These are phyloP conservation scores for Penicillium roqueforti DNA, from an alignment of 495 filamentous ascomycete species.

Conservation along the genomic window DNA sequence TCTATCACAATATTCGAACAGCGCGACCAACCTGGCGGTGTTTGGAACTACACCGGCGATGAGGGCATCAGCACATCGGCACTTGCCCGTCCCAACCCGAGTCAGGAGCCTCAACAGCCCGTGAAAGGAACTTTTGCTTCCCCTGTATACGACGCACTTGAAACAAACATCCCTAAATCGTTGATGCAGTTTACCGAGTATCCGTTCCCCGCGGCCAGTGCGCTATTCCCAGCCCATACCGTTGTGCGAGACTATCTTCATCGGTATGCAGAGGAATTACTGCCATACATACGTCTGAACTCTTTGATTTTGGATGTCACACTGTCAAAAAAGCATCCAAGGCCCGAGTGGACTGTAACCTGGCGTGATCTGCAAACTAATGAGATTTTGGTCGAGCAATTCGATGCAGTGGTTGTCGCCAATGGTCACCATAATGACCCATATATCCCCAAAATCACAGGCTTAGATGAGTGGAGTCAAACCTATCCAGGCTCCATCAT, in stretches of 20 bases:
- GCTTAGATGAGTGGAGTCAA: conserved; percentile 6
- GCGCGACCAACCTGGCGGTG: conserved; percentile 61
- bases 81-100: background rate
- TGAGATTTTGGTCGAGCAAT: background rate
- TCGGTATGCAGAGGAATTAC: conserved; percentile 9
- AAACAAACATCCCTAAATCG: conserved; percentile 12
- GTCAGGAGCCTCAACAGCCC: background rate
- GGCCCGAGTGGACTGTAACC: conserved; percentile 5
- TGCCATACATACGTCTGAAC: background rate
- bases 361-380: conserved; percentile 6
- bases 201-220: conserved; percentile 1
- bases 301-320: conserved; percentile 3
- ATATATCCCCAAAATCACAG: conserved; percentile 6
- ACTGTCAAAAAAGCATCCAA: background rate
- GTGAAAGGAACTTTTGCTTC: conserved; percentile 9
- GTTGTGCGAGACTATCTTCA: conserved; percentile 11
- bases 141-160: conserved; percentile 11
- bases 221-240: conserved; percentile 4
- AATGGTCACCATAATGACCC: conserved; percentile 15
- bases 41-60: conserved; percentile 60
- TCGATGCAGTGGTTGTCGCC: conserved; percentile 11
- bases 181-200: conserved; percentile 12
- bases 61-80: background rate
- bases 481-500: conserved; percentile 5
- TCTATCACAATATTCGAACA: conserved; percentile 71